phyloP scores from a whole-genome alignment of 345 rosid species.

The Alliaria petiolata region DNA sequence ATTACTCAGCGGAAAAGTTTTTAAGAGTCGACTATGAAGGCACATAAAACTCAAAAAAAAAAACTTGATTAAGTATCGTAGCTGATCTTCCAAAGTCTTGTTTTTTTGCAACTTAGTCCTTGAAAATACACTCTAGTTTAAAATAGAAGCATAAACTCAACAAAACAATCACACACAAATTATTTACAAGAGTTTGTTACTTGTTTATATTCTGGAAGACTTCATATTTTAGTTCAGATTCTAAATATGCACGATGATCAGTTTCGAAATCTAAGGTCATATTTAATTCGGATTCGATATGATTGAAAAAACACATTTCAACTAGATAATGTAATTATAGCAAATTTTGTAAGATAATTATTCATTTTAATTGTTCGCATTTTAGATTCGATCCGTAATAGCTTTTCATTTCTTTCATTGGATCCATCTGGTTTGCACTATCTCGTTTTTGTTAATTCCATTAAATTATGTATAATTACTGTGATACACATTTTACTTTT shows the following conservation, averaged over 20 bases:
- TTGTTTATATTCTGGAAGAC: no score
- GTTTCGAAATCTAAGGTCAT: neutral
- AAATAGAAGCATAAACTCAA: neutral
- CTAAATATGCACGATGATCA: neutral
- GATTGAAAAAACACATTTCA: neutral
- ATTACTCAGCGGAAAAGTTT: no score
- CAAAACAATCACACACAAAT: neutral
- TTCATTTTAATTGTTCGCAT: neutral
- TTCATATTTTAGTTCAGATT: no score
- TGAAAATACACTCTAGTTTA: no score
- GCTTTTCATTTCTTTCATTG: neutral
- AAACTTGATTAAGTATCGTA: no score
- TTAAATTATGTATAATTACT: neutral
- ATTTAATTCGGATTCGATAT: neutral
- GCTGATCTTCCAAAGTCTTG: no score
- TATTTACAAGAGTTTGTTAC: neutral
- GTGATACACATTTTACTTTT: neutral
- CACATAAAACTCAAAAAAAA: no score
- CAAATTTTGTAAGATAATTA: no score
- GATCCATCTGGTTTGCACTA: constrained; percentile 9
- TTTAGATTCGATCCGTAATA: neutral
- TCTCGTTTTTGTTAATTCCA: neutral
- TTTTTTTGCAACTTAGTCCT: no score
- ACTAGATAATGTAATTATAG: no score
- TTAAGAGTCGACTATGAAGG: no score